Base-by-base conservation (phyloP, 768 basidiomycete genomes). In the Tephrocybe sp. region DNA sequence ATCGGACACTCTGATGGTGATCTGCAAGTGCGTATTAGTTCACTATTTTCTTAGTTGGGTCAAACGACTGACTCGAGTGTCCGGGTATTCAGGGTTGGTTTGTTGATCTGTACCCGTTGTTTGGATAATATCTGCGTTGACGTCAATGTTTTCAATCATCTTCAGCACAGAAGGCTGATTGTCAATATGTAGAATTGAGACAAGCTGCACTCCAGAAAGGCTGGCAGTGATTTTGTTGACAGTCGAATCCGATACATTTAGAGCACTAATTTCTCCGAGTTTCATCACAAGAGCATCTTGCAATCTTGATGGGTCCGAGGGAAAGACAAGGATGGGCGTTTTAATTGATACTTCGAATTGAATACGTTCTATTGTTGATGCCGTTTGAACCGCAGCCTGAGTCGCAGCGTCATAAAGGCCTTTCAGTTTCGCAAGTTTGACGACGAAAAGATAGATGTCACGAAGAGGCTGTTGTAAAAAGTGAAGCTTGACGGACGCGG, bases 391-490 rank as follows among this genome's bases (percentile, higher is more conserved):
- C 33, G 97, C 97, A 18, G 84, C 96, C 64, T 91, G 85, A 2
- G 92, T 90, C 10, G 96, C 94, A 17, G 94, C 84, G 68, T 99
- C 96, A 58, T 98, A 98, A 10, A 98, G 66, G 1, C 88, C 89
- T 72, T 98, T 98, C 60, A 99, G 83, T 56, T 84, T 86, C 4
- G 93, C 90, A 32, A 99, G 82, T 64, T 93, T 90, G 52, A 83
- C 73, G 32, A 93, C 66, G 70, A 95, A 99, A 18, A 84, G 64
- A 64, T 89, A 92, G 25, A 98, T 83, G 58, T 87, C 84, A 45
- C 86, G 92, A n/a, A 98, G 75, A n/a, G 95, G 93, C 47, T 85
- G 76, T 64, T 96, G 91, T 46, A 97, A 76, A 68, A 92, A 95
- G 61, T 91, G 86, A 57, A 97, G 74, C 59, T 86, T 90, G 65